Evolutionary conservation across 164 flowering plant species (phyloP).

Genomic region (Malania oleifera): DNA sequence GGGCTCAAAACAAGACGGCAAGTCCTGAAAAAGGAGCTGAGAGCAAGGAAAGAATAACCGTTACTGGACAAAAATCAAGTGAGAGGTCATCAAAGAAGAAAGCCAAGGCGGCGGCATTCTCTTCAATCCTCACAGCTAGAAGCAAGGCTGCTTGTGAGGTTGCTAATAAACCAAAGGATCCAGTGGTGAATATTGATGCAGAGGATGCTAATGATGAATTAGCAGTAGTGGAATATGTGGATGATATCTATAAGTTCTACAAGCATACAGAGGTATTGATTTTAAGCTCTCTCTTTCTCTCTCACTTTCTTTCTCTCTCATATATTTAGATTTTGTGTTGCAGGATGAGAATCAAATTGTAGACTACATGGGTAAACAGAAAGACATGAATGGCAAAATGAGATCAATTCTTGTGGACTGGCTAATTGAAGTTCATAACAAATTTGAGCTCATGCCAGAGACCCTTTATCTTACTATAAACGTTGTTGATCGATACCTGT

Average conservation of each 20-base stretch:
- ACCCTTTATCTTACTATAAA: slow-evolving; percentile 48
- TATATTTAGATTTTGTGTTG: background rate
- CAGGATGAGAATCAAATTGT: slow-evolving; percentile 29
- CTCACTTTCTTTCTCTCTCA: background rate
- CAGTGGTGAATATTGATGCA: slow-evolving; percentile 34
- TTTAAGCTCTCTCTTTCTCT: background rate
- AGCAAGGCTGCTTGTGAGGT: slow-evolving; percentile 44
- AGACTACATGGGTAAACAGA: slow-evolving; percentile 32
- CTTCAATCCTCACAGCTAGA: slow-evolving; percentile 47
- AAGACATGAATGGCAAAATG: slow-evolving; percentile 37
- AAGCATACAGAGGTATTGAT: slow-evolving; percentile 32
- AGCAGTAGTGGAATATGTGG: slow-evolving; percentile 48
- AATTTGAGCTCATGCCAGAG: slow-evolving; percentile 46
- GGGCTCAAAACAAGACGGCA: slow-evolving; percentile 16
- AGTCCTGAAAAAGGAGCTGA: slow-evolving; percentile 23
- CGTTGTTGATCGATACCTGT: slow-evolving; percentile 39
- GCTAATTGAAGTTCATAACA: slow-evolving; percentile 45
- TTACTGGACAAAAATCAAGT: slow-evolving; percentile 2
- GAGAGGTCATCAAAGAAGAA: slow-evolving; percentile 18
- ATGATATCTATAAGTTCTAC: slow-evolving; percentile 53
- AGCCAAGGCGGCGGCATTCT: slow-evolving; percentile 15
- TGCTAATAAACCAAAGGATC: slow-evolving; percentile 15
- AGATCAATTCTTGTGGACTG: slow-evolving; percentile 46
- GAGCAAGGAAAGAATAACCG: background rate
- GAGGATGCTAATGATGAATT: slow-evolving; percentile 35